Base-by-base conservation (phyloP, 225 moss, liverwort and hornwort genomes). In the Neckera pumila region DNA sequence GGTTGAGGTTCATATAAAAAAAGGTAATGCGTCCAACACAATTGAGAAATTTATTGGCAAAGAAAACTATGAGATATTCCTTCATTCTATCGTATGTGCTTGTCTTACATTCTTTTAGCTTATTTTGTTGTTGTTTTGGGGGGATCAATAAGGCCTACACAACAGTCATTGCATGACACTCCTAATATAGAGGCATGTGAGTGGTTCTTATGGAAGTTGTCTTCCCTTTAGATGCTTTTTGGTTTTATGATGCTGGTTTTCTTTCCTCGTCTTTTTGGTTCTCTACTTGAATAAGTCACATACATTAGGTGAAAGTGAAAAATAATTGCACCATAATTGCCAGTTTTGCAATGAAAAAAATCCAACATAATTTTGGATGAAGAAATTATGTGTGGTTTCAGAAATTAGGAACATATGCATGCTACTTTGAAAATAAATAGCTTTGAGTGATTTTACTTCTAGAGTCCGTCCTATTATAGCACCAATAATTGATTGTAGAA, bases 121-220 rank as follows among this genome's bases (percentile, higher is more conserved):
- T 71, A 45, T 42, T 42, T 20, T 20, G n/a, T n/a, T n/a, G n/a
- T n/a, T n/a, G n/a, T n/a, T n/a, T n/a, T n/a, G n/a, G 16, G 42
- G 5, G 9, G 12, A 42, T 25, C 8, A 70, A 8, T n/a, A n/a
- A n/a, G n/a, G n/a, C n/a, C 5, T 15, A 22, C 0, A 42, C 1
- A 0, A 42, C 15, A 42, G 15, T 3, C 5, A 42, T 1, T 15
- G 9, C 26, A 3, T 3, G 14, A 42, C 26, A 42, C 9, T 71
- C 15, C 14, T 2, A 25, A 15, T 42, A 42, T 15, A 71, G 6
- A 28, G 3, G 17, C 27, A 72, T 45, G 28, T 10, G 9, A 28
- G 1, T 40, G 17, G 10, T 30, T 45, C 10, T 28, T 3, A 28
- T 17, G 0, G 6, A 43, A 2, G 16, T 0, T 43, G 11, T 47